These are phyloP conservation scores for Komagataella populi DNA, from an alignment of 805 yeast genomes.

Conservation along the genomic window DNA sequence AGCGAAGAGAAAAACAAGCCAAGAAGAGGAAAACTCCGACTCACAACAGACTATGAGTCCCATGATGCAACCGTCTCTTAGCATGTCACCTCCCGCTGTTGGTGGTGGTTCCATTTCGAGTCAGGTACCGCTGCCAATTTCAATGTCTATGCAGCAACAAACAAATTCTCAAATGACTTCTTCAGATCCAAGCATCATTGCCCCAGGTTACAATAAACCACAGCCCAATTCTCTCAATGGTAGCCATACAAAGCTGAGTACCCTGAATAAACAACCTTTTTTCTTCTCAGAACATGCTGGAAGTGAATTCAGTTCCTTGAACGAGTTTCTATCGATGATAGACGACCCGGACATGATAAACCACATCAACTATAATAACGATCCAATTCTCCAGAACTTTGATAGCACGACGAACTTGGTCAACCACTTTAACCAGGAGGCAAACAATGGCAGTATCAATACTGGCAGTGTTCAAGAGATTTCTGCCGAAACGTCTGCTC, in stretches of 20 bases:
- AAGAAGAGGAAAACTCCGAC: background rate
- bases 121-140: background rate
- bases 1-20: conserved; percentile 2
- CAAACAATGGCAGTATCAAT: conserved; percentile 1
- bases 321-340: conserved; percentile 79
- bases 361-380: conserved; percentile 19
- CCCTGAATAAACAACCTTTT: conserved; percentile 52
- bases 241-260: background rate
- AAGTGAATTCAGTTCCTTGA: conserved; percentile 79
- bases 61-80: background rate
- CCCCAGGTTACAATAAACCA: background rate
- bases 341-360: conserved; percentile 70
- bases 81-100: background rate
- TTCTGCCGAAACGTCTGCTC: background rate
- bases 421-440: background rate
- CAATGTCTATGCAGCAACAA: background rate
- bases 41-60: background rate
- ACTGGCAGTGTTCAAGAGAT: background rate
- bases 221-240: background rate
- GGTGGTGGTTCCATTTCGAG: background rate
- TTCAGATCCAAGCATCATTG: background rate
- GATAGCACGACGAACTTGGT: conserved; percentile 11
- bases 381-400: conserved; percentile 21
- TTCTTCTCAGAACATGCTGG: conserved; percentile 89
- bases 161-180: background rate